Evolutionary conservation across 2,329 filamentous ascomycete species (phyloP).

Genomic region (Ophiostoma fasciatum): DNA sequence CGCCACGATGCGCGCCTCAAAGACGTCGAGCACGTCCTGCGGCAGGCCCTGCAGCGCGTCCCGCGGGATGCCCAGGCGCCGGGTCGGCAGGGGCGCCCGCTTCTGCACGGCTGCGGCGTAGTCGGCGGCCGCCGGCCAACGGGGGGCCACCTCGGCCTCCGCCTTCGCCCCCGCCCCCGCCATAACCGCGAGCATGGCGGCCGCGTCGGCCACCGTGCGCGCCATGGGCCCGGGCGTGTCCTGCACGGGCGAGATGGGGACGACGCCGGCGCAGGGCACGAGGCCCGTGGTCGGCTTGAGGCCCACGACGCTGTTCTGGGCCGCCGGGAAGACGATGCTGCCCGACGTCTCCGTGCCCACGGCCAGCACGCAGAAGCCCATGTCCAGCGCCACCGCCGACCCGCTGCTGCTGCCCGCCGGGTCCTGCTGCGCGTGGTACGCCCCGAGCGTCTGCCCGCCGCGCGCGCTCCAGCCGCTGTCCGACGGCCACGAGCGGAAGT

Average conservation of each 20-base stretch:
- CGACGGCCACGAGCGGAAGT: conserved; percentile 8
- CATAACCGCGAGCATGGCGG: conserved; percentile 46
- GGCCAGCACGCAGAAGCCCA: conserved; percentile 43
- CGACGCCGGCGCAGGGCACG: conserved; percentile 45
- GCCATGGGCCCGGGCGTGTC: conserved; percentile 54
- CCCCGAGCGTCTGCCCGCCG: conserved; percentile 10
- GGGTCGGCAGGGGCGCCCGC: conserved; percentile 31
- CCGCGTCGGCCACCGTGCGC: conserved; percentile 50
- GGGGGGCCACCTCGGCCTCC: conserved; percentile 50
- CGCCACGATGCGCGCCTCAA: conserved; percentile 34
- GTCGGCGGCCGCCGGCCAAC: conserved; percentile 19
- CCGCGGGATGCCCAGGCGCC: conserved; percentile 48
- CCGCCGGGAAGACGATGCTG: conserved; percentile 42
- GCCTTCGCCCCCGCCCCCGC: conserved; percentile 41
- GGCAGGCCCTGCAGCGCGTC: conserved; percentile 32
- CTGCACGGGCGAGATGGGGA: conserved; percentile 49
- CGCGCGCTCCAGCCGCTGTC: conserved; percentile 12
- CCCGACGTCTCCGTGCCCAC: conserved; percentile 52
- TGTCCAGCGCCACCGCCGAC: conserved; percentile 41
- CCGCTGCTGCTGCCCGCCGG: conserved; percentile 47
- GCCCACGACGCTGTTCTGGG: conserved; percentile 46
- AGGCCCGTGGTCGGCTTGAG: conserved; percentile 56
- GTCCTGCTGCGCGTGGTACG: conserved; percentile 9
- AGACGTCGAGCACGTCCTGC: conserved; percentile 27
- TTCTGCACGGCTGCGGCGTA: conserved; percentile 22